phyloP scores from a whole-genome alignment of 2,329 filamentous ascomycete species.

The Cephalotrichum gorgonifer region DNA sequence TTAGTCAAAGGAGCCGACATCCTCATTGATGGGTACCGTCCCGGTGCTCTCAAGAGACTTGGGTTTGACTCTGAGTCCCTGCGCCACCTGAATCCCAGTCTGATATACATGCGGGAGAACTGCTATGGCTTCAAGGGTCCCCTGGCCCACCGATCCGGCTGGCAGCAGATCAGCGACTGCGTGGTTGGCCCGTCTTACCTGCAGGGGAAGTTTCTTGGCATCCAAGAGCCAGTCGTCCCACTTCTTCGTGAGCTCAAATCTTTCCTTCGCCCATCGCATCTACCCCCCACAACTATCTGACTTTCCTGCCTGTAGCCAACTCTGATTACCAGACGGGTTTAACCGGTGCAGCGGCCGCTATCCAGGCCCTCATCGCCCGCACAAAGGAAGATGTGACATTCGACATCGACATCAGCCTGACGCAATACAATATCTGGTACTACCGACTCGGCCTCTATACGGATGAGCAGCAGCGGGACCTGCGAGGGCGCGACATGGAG shows the following conservation, averaged over 20 bases:
- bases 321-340: constrained; percentile 15
- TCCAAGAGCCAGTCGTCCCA: constrained; percentile 15
- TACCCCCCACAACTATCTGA: neutral
- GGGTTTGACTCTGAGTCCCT: constrained; percentile 28
- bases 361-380: constrained; percentile 12
- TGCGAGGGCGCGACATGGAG: constrained; percentile 8
- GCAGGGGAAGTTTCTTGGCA: constrained; percentile 25
- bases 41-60: constrained; percentile 32
- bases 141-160: constrained; percentile 33
- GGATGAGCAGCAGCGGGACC: constrained; percentile 8
- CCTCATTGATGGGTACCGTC: constrained; percentile 37
- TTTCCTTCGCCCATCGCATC: neutral
- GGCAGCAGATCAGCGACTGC: constrained; percentile 42
- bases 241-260: constrained; percentile 9
- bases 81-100: constrained; percentile 25
- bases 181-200: constrained; percentile 24
- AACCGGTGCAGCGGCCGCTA: constrained; percentile 10
- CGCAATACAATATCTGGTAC: constrained; percentile 17
- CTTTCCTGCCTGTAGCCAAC: constrained; percentile 8
- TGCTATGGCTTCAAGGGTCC: constrained; percentile 42
- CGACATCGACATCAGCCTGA: constrained; percentile 15
- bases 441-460: constrained; percentile 13
- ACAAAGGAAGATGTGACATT: constrained; percentile 12
- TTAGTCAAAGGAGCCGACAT: constrained; percentile 38
- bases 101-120: constrained; percentile 39